Conservation (phyloP, 2,329 filamentous ascomycete species). For the Chalaropsis ovoidea region DNA sequence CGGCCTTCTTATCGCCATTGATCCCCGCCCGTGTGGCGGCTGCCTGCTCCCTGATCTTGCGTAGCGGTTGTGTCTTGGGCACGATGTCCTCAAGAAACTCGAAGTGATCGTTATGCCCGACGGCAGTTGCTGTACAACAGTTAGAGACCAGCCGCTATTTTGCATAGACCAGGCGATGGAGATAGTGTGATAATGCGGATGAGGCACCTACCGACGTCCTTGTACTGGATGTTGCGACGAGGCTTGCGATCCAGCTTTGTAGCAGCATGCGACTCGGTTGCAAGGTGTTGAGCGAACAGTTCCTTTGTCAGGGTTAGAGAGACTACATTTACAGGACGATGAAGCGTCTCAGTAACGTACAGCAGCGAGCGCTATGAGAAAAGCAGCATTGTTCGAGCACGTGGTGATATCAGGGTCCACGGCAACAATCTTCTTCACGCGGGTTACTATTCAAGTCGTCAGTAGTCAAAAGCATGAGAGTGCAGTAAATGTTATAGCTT, state of each 20-base stretch:
- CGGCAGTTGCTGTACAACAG: constrained; percentile 57
- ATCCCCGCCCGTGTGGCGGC: constrained; percentile 41
- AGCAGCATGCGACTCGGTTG: constrained; percentile 74
- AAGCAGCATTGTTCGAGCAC: constrained; percentile 88
- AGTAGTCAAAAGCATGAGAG: constrained; percentile 15
- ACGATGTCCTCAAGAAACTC: constrained; percentile 90
- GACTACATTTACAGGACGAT: constrained; percentile 19
- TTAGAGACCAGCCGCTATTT: neutral
- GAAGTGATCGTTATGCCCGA: constrained; percentile 81
- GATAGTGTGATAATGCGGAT: neutral
- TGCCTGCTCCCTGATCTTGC: constrained; percentile 60
- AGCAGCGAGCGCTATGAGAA: constrained; percentile 84
- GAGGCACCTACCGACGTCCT: constrained; percentile 61
- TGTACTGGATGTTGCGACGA: constrained; percentile 88
- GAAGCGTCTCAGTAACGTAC: constrained; percentile 37
- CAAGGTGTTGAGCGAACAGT: constrained; percentile 89
- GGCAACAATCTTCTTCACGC: constrained; percentile 90
- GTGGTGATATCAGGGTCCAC: constrained; percentile 75
- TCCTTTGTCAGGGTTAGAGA: constrained; percentile 47
- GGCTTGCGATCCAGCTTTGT: constrained; percentile 88
- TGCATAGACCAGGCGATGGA: neutral
- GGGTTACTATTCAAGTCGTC: constrained; percentile 53
- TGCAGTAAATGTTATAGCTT: constrained; percentile 32
- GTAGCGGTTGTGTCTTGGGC: constrained; percentile 73
- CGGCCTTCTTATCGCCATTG: constrained; percentile 34